Evolutionary conservation across 2,329 filamentous ascomycete genomes (phyloP), one percentile per base, ranked within the genome.

Genomic region (Escovopsis sp.): DNA sequence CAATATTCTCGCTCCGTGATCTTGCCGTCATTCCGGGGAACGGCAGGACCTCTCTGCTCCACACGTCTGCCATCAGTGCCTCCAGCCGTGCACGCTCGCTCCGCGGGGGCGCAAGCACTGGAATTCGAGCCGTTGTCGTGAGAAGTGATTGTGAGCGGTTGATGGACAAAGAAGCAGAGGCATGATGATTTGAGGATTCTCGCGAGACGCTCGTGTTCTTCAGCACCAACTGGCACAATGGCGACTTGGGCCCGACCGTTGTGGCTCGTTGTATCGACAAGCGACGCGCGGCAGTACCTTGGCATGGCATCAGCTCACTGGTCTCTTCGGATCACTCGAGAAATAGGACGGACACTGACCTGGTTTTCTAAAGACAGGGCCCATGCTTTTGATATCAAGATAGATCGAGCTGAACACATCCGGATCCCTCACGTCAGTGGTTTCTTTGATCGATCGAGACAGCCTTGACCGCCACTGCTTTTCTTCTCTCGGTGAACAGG

Each of bases 401-500:
- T 71, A 72, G 40, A 89, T 61, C n/a, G 72, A 80, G 48, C 73
- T 77, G 46, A 77, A 76, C 30, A 78, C 52, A 59, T 65, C 54
- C 53, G 67, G 51, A 53, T 71, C 60, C 53, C 61, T 53, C 51
- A 65, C 55, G 26, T 64, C 69, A 18, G 68, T 62, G 12, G 68
- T 63, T 40, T 75, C 69, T 48, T 67, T 67, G 18, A 61, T 63
- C 8, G 67, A 61, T 33, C 69, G 67, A 28, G 67, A 60, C 19
- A 94, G 66, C n/a, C 80, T 73, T 12, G 66, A 69, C 48, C 80
- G 79, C 89, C 91, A 98, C 52, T 81, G 77, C 38, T 73, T 66
- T 53, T 91, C 85, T 57, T 98, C 89, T 35, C 73, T 76, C 1
- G 77, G 68, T 1, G 82, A 89, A 53, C 87, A 94, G 33, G 87